A percentile compares a stretch with the other conserved stretches of the same genome.
These are phyloP conservation scores for Gastrodia elata DNA, from an alignment of 106 monocot genomes.

Conservation along the genomic window DNA sequence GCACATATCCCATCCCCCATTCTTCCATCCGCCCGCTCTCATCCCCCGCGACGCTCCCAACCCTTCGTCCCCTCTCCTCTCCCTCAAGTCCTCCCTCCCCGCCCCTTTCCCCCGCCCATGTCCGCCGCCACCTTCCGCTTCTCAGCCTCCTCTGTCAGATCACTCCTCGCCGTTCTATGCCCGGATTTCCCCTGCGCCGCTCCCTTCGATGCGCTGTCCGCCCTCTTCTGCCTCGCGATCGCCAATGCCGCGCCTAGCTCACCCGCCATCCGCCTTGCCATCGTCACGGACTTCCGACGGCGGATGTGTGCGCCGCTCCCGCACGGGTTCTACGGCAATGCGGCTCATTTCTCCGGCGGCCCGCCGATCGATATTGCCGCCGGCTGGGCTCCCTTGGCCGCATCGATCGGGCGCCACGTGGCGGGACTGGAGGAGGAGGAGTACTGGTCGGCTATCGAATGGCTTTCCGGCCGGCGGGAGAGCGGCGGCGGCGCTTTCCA, in stretches of 20 bases:
- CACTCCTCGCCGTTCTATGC: conserved; percentile 12
- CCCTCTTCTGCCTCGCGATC: conserved; percentile 60
- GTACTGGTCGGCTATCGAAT: conserved; percentile 45
- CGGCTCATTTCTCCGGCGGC: conserved; percentile 53
- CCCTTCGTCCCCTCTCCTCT: conserved; percentile 30
- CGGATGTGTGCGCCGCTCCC: conserved; percentile 78
- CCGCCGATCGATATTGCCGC: conserved; percentile 15
- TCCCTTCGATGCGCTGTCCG: conserved; percentile 59
- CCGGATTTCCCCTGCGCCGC: conserved; percentile 20
- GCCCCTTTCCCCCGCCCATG: background rate
- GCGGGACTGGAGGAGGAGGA: conserved; percentile 43
- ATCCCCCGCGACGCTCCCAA: conserved; percentile 29
- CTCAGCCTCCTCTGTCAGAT: conserved; percentile 28
- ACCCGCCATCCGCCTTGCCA: conserved; percentile 17
- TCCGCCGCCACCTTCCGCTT: conserved; percentile 65
- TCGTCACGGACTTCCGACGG: conserved; percentile 66
- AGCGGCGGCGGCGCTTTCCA: conserved; percentile 13
- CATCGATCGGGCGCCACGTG: conserved; percentile 17
- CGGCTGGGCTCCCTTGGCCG: conserved; percentile 16
- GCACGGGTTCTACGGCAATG: conserved; percentile 76
- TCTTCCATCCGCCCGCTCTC: conserved; percentile 79
- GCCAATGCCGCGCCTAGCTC: background rate
- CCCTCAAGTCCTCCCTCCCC: conserved; percentile 19
- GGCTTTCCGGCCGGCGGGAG: conserved; percentile 17
- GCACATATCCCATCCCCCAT: conserved; percentile 58